Percentiles rank a stretch among this genome's conserved stretches.
Evolutionary conservation across 225 moss, liverwort and hornwort genomes (phyloP).

Genomic region (Asterella californica): DNA sequence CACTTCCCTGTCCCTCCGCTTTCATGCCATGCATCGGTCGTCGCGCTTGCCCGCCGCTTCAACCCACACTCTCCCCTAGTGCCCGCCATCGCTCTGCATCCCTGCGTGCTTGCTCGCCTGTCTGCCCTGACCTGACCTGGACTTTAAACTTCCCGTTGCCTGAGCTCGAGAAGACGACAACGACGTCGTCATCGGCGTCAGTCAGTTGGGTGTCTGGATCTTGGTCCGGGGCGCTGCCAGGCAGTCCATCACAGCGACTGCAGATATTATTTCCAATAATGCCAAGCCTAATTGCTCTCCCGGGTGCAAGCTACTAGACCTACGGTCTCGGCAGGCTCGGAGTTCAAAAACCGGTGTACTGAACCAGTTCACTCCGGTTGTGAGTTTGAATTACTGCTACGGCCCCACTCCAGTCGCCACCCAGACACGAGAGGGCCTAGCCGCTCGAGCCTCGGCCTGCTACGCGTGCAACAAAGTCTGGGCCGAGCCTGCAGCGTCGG

Average conservation of each 20-base stretch:
- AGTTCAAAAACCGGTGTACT: conserved; percentile 12
- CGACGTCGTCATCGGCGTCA: not conserved
- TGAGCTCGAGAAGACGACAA: not conserved
- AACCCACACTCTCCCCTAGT: not conserved
- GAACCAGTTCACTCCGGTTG: not conserved
- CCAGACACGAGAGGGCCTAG: not conserved
- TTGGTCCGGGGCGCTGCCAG: conserved; percentile 14
- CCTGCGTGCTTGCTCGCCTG: not conserved
- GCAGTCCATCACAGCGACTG: conserved; percentile 4
- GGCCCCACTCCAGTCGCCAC: not conserved
- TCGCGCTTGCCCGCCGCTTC: conserved; percentile 12
- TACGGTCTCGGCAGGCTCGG: conserved; percentile 13
- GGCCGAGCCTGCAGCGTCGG: not conserved
- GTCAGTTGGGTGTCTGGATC: conserved; percentile 5
- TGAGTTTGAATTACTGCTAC: conserved; percentile 8
- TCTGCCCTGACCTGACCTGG: not conserved
- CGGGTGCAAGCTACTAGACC: not conserved
- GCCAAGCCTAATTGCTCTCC: conserved; percentile 8
- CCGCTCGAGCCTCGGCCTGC: not conserved
- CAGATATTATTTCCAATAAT: conserved; percentile 20
- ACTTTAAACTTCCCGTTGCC: not conserved
- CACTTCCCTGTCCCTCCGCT: not conserved
- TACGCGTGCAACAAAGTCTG: not conserved
- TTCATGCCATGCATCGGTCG: conserved; percentile 4
- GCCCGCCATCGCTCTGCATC: too few relatives aligned